Base-by-base conservation (phyloP, 75 land plant species). In the Pinus tabuliformis region DNA sequence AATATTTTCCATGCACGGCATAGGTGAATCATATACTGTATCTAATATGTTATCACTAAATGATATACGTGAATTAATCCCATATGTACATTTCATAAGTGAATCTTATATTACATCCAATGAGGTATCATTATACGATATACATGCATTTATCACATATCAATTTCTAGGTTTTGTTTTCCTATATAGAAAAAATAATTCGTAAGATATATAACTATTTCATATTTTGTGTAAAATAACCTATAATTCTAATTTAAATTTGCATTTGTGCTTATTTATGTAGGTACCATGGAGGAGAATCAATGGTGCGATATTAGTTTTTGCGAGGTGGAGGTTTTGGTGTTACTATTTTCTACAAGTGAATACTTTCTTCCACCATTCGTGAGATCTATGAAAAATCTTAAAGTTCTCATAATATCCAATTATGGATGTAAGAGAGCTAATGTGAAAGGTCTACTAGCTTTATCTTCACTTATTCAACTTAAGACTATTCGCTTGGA, bases 401-500 rank as follows among this genome's bases (percentile, higher is more conserved):
- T 90, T 6, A 87, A 88, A 58, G 79, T 79, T 37, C 72, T 90
- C 4, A 73, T 90, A 3, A 0, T 90, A 9, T 66, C 79, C n/a
- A 90, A 90, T 62, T 64, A 83, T 61, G 70, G 81, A 13, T 62
- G 65, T 13, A 68, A 81, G 0, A 49, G 59, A 54, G 84, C 89
- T 0, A 26, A 5, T 0, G 82, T 87, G 17, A 42, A 70, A 30
- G 85, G 83, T 52, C 33, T 84, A 14, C 70, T 81, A 18, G 84
- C 73, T 0, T 83, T 87, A 45, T 21, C 81, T 18, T 75, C 78
- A 9, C 57, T 90, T 26, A 33, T 66, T 15, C 83, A 77, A 45
- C 62, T 90, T 70, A 76, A 82, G 22, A 85, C 83, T 81, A 81
- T 87, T 22, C 83, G 85, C 89, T 76, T 90, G 18, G 92, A 90